These are phyloP conservation scores for Diaporthe ampelina DNA, from an alignment of 2,329 filamentous ascomycete species.

Conservation along the genomic window DNA sequence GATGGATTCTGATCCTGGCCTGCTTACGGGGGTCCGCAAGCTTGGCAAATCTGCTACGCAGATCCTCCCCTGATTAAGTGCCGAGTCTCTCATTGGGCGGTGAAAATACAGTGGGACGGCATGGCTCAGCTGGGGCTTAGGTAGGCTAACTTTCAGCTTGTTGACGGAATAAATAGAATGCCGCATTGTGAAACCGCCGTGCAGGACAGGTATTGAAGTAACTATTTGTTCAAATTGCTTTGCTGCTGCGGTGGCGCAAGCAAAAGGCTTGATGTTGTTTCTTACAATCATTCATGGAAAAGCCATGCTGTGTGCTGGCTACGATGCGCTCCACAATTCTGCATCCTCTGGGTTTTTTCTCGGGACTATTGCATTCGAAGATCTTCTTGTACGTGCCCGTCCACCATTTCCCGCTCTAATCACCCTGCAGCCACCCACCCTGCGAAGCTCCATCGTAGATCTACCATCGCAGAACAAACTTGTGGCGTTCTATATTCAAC, in stretches of 20 bases:
- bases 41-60: background rate
- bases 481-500: background rate
- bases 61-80: background rate
- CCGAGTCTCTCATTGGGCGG: background rate
- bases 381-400: background rate
- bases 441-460: background rate
- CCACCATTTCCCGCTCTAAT: background rate
- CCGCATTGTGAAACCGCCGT: background rate
- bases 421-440: background rate
- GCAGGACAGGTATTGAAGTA: background rate
- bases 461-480: background rate
- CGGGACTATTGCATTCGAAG: background rate
- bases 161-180: no score
- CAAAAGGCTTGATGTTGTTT: background rate
- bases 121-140: background rate
- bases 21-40: background rate
- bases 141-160: background rate
- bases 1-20: slow-evolving; percentile 12
- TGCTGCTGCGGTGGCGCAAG: background rate
- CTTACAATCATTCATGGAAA: no score
- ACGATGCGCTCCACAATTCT: background rate
- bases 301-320: background rate
- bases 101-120: background rate
- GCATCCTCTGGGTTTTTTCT: background rate
- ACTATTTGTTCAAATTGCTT: background rate